phyloP scores from a whole-genome alignment of 192 early-diverging fungal genomes.

The Coemansia reversa region DNA sequence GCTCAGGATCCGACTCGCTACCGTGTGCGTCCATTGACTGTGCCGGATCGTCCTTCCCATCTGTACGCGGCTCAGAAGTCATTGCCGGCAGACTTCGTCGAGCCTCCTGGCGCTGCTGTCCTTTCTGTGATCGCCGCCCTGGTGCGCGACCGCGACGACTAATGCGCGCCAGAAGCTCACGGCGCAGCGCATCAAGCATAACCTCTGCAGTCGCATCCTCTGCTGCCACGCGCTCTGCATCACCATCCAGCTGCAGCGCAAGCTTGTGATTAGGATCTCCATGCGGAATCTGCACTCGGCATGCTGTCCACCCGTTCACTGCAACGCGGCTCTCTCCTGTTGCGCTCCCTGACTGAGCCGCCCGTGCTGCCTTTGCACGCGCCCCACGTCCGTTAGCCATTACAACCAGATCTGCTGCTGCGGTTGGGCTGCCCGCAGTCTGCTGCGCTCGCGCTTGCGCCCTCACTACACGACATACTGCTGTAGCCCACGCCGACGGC shows the following conservation, averaged over 20 bases:
- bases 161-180: slow-evolving; percentile 21
- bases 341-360: not conserved
- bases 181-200: slow-evolving; percentile 33
- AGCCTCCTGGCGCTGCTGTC: not conserved
- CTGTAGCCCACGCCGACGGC: slow-evolving; percentile 65
- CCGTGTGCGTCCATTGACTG: not conserved
- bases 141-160: slow-evolving; percentile 6
- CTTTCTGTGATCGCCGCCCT: not conserved
- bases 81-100: slow-evolving; percentile 3
- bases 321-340: slow-evolving; percentile 54
- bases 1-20: slow-evolving; percentile 2
- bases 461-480: slow-evolving; percentile 57
- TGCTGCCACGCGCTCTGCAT: not conserved
- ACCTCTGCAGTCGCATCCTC: slow-evolving; percentile 10
- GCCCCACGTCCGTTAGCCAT: not conserved
- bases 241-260: slow-evolving; percentile 17
- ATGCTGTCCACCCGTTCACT: slow-evolving; percentile 68
- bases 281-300: slow-evolving; percentile 42
- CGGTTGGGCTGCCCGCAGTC: not conserved
- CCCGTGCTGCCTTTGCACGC: not conserved
- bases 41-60: not conserved
- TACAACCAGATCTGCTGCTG: not conserved
- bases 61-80: not conserved
- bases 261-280: slow-evolving; percentile 24
- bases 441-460: slow-evolving; percentile 34